Conservation (phyloP, 345 rosid species). For the Hibiscus trionum region DNA sequence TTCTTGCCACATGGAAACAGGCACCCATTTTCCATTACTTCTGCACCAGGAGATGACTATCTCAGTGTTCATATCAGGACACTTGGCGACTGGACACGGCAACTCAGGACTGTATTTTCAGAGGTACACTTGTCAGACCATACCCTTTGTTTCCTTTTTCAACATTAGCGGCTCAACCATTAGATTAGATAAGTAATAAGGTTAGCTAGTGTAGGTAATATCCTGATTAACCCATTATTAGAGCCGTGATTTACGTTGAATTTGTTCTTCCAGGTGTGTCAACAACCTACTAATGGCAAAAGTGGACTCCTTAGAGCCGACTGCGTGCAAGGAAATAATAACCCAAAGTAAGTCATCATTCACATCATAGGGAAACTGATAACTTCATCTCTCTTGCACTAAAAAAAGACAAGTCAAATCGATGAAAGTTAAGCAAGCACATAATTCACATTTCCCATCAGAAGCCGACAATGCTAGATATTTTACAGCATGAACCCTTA, state of each 20-base stretch:
- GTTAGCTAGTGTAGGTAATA: not conserved
- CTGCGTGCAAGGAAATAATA: conserved; percentile 39
- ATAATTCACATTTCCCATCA: not conserved
- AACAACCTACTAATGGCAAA: conserved; percentile 43
- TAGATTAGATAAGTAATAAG: not conserved
- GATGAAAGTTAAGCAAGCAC: not conserved
- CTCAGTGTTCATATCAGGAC: conserved; percentile 72
- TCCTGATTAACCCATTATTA: not conserved
- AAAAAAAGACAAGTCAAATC: not conserved
- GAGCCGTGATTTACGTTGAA: not conserved
- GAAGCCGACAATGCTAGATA: not conserved
- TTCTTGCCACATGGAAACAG: conserved; percentile 23
- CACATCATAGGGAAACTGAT: not conserved
- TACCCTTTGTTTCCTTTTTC: not conserved
- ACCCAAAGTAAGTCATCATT: conserved; percentile 39
- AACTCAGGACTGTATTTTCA: conserved; percentile 59
- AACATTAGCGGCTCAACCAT: not conserved
- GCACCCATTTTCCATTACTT: conserved; percentile 89
- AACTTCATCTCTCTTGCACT: too few relatives aligned
- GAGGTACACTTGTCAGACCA: conserved; percentile 28
- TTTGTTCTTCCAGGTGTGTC: conserved; percentile 42
- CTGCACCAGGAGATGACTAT: conserved; percentile 79
- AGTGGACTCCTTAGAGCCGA: conserved; percentile 70
- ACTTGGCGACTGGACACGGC: conserved; percentile 75
- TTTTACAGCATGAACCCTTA: not conserved